Percentiles rank a stretch among this genome's conserved stretches.
These are phyloP conservation scores for Biscogniauxia marginata DNA, from an alignment of 2,329 filamentous ascomycete genomes.

Conservation along the genomic window DNA sequence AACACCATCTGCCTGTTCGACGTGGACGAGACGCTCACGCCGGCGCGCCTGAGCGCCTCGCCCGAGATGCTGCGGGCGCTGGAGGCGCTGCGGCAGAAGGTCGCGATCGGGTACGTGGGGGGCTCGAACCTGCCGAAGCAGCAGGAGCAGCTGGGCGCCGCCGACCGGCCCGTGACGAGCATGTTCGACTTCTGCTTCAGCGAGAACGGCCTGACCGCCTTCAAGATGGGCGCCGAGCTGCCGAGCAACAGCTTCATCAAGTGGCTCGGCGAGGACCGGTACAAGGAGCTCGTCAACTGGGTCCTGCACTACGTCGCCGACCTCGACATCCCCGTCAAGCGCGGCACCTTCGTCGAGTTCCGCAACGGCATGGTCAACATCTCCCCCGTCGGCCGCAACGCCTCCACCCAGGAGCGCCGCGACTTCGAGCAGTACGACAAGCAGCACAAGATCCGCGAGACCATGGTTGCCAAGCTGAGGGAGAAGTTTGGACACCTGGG, in stretches of 20 bases:
- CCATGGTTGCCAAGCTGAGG: slow-evolving; percentile 73
- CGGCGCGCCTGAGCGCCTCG: slow-evolving; percentile 69
- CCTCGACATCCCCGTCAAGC: slow-evolving; percentile 79
- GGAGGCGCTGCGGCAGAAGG: slow-evolving; percentile 76
- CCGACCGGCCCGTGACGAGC: slow-evolving; percentile 66
- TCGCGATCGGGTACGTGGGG: slow-evolving; percentile 88
- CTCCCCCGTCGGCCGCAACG: slow-evolving; percentile 82
- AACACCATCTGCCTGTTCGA: slow-evolving; percentile 96
- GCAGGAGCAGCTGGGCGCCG: slow-evolving; percentile 86
- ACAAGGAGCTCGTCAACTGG: slow-evolving; percentile 76
- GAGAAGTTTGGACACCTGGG: slow-evolving; percentile 81
- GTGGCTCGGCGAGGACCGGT: slow-evolving; percentile 81
- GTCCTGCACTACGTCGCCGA: slow-evolving; percentile 81
- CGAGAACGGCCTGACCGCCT: slow-evolving; percentile 94
- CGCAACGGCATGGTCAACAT: slow-evolving; percentile 91
- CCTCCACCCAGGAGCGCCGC: slow-evolving; percentile 72
- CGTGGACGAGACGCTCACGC: slow-evolving; percentile 89
- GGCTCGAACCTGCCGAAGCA: slow-evolving; percentile 92
- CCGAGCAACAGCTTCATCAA: slow-evolving; percentile 83
- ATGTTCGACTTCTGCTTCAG: slow-evolving; percentile 98
- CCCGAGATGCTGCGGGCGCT: slow-evolving; percentile 84
- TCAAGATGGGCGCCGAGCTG: slow-evolving; percentile 74
- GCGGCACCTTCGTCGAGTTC: slow-evolving; percentile 84
- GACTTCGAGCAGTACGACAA: slow-evolving; percentile 83
- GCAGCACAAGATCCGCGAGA: slow-evolving; percentile 70